Evolutionary conservation across 306 rosid genomes (phyloP).

Genomic region (Ceratonia siliqua): DNA sequence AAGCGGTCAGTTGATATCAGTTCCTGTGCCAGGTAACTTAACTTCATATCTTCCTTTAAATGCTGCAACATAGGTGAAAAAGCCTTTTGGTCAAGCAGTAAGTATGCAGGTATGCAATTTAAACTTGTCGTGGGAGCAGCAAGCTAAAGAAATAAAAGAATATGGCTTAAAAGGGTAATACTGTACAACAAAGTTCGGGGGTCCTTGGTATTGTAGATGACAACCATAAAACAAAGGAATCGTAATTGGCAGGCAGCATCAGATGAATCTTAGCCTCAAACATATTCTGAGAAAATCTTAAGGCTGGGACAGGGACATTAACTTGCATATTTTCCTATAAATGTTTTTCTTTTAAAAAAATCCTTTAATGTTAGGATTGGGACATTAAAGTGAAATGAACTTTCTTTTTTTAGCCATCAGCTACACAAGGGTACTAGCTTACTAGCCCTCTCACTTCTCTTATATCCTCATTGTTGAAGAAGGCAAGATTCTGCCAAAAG

Average conservation of each 20-base stretch:
- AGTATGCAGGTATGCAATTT: slow-evolving; percentile 5
- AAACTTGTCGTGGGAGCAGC: slow-evolving; percentile 15
- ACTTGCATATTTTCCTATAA: slow-evolving; percentile 1
- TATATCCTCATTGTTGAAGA: background rate
- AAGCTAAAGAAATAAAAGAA: slow-evolving; percentile 17
- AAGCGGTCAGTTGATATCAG: slow-evolving; percentile 87
- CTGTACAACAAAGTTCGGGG: background rate
- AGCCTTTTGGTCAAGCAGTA: slow-evolving; percentile 35
- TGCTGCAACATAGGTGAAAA: slow-evolving; percentile 64
- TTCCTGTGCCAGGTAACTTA: slow-evolving; percentile 94
- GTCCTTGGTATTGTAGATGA: slow-evolving; percentile 18
- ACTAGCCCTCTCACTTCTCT: background rate
- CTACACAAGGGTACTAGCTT: background rate
- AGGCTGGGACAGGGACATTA: background rate
- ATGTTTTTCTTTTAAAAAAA: background rate
- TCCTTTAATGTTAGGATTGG: too few species aligned
- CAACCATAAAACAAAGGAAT: slow-evolving; percentile 14
- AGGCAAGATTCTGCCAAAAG: background rate
- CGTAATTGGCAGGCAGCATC: slow-evolving; percentile 15
- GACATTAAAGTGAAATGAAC: slow-evolving; percentile 5
- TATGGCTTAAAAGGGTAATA: background rate
- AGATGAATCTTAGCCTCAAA: slow-evolving; percentile 15
- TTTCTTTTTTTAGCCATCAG: background rate
- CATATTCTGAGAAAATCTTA: background rate
- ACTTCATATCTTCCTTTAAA: slow-evolving; percentile 97